phyloP scores from a whole-genome alignment of 2,329 filamentous ascomycete species.

The Didymella sp. region DNA sequence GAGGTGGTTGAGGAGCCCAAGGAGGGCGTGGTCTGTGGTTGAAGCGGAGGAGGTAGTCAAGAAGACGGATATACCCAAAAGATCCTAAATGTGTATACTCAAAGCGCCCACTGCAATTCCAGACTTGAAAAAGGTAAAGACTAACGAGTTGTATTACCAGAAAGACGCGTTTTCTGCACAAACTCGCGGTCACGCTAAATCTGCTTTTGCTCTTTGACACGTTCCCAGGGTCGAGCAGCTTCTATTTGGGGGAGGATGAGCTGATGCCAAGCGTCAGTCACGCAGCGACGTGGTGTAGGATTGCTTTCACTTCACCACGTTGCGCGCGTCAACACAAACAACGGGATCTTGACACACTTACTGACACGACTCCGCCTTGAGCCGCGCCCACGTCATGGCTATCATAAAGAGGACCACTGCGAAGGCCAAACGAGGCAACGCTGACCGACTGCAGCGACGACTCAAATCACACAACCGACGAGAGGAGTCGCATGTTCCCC shows the following conservation, averaged over 20 bases:
- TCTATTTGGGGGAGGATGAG: too few relatives aligned
- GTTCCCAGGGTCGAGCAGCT: too few relatives aligned
- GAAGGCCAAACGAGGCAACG: neutral
- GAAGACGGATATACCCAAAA: slow-evolving; percentile 8
- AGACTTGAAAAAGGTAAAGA: neutral
- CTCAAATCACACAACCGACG: neutral
- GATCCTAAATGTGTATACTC: too few relatives aligned
- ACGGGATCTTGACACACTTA: neutral
- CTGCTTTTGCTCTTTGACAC: too few relatives aligned
- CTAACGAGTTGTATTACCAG: too few relatives aligned
- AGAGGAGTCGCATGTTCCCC: neutral
- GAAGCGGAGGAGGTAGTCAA: neutral
- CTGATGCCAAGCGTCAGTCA: neutral
- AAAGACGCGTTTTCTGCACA: too few relatives aligned
- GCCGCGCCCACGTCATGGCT: neutral
- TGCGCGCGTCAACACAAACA: neutral
- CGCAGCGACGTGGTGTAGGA: neutral
- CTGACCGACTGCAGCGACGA: neutral
- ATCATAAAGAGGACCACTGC: neutral
- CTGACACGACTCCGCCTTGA: neutral
- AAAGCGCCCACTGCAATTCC: too few relatives aligned
- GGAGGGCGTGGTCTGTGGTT: slow-evolving; percentile 56
- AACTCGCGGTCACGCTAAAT: too few relatives aligned
- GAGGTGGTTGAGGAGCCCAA: slow-evolving; percentile 51
- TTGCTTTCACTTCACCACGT: neutral